Conservation (phyloP, 176 grass and related monocot genomes). For the Panicum miliaceum region DNA sequence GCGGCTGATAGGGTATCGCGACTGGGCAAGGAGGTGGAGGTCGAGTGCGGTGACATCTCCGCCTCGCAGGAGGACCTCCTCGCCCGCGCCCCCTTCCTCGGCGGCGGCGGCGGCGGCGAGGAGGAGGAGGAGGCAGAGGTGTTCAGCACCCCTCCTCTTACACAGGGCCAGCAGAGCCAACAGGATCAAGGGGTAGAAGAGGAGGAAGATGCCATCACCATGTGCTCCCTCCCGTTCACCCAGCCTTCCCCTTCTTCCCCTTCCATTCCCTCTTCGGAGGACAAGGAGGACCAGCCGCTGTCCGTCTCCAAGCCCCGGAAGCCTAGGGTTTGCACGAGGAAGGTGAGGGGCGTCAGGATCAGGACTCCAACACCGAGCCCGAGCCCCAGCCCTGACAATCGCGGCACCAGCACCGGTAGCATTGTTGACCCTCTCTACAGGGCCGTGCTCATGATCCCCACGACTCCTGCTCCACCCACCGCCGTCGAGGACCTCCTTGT, state of each 20-base stretch:
- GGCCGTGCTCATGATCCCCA: slow-evolving; percentile 41
- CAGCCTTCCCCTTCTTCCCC: background rate
- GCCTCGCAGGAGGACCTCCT: slow-evolving; percentile 41
- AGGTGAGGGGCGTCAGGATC: slow-evolving; percentile 38
- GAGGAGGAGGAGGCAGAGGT: slow-evolving; percentile 39
- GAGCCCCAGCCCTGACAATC: background rate
- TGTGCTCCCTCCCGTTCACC: slow-evolving; percentile 39
- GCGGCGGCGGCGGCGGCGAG: background rate
- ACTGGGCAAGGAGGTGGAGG: background rate
- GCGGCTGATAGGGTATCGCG: background rate
- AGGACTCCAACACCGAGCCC: slow-evolving; percentile 28
- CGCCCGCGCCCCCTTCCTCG: slow-evolving; percentile 20
- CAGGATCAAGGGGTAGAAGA: background rate
- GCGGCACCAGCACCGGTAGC: background rate
- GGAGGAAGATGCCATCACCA: background rate
- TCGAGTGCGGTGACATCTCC: slow-evolving; percentile 39
- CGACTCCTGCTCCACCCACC: background rate
- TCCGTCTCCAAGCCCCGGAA: background rate
- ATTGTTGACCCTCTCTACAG: slow-evolving; percentile 30
- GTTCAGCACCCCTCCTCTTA: slow-evolving; percentile 33
- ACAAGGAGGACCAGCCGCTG: background rate
- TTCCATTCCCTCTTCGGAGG: background rate
- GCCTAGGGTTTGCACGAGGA: slow-evolving; percentile 40
- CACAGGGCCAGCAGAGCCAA: background rate
- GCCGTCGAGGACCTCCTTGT: background rate